These are phyloP conservation scores for Lunularia cruciata DNA, from an alignment of 225 moss, liverwort and hornwort species.

Conservation along the genomic window DNA sequence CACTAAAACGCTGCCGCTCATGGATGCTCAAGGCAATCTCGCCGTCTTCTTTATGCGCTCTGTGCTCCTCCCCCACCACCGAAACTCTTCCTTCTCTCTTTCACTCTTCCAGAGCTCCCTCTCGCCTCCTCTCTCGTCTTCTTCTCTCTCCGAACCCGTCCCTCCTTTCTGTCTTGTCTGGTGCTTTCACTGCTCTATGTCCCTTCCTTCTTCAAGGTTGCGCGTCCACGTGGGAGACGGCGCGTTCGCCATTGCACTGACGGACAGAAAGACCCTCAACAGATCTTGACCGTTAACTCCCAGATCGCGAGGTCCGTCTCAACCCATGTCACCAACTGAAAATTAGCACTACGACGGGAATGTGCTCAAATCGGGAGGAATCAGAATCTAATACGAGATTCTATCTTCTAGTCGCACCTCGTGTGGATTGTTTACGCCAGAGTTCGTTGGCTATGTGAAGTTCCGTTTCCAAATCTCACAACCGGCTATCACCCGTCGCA, in stretches of 20 bases:
- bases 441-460: neutral
- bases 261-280: constrained; percentile 5
- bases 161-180: neutral
- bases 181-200: neutral
- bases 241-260: neutral
- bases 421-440: neutral
- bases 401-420: neutral
- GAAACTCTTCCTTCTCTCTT: constrained; percentile 6
- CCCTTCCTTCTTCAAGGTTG: neutral
- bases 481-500: neutral
- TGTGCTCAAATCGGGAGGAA: neutral
- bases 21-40: constrained; percentile 46
- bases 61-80: neutral
- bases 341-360: neutral
- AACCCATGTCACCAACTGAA: neutral
- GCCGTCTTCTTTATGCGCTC: constrained; percentile 35
- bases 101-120: neutral
- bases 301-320: neutral
- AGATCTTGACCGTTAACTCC: neutral
- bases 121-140: neutral
- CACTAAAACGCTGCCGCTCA: constrained; percentile 43
- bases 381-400: neutral
- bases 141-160: neutral
- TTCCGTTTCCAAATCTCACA: neutral
- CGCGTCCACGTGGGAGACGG: neutral